Percentiles rank a stretch among this genome's conserved stretches.
phyloP scores from a whole-genome alignment of 208 protist species.

The Trypanosoma vivax region DNA sequence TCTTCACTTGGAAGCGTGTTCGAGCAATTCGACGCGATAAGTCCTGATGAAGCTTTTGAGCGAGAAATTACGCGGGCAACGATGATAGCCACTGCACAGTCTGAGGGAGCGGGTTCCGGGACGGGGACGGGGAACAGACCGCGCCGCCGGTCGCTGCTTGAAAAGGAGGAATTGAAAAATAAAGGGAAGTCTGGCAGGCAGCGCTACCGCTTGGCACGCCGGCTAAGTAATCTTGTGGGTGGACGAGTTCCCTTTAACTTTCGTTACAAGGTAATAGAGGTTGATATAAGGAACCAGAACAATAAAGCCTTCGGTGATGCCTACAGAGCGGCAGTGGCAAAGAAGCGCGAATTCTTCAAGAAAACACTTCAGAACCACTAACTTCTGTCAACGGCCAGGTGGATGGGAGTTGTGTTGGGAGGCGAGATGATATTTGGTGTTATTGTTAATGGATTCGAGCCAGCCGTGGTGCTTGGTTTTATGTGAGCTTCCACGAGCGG shows the following conservation, averaged over 20 bases:
- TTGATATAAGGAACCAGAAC: conserved; percentile 62
- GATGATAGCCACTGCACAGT: conserved; percentile 13
- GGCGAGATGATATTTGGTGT: background rate
- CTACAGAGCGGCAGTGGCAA: conserved; percentile 42
- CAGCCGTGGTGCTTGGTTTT: too few relatives aligned
- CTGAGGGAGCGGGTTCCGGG: background rate
- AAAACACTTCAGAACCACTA: conserved; percentile 14
- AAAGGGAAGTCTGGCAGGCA: conserved; percentile 62
- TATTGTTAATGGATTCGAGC: background rate
- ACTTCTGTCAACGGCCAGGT: background rate
- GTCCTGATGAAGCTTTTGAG: conserved; percentile 33
- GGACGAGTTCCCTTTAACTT: conserved; percentile 84
- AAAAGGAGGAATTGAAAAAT: conserved; percentile 50
- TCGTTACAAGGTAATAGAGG: conserved; percentile 77
- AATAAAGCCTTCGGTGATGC: conserved; percentile 41
- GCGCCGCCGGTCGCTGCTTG: conserved; percentile 34
- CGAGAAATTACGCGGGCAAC: conserved; percentile 18
- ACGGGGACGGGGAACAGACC: background rate
- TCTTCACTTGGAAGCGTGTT: conserved; percentile 52
- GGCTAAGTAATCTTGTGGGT: conserved; percentile 59
- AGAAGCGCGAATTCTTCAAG: conserved; percentile 57
- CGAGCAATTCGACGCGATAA: conserved; percentile 60
- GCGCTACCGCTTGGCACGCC: conserved; percentile 46
- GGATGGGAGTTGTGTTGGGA: background rate
- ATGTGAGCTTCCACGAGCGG: too few relatives aligned